Base-by-base conservation (phyloP, 106 monocot species). In the Dendrobium nobile region DNA sequence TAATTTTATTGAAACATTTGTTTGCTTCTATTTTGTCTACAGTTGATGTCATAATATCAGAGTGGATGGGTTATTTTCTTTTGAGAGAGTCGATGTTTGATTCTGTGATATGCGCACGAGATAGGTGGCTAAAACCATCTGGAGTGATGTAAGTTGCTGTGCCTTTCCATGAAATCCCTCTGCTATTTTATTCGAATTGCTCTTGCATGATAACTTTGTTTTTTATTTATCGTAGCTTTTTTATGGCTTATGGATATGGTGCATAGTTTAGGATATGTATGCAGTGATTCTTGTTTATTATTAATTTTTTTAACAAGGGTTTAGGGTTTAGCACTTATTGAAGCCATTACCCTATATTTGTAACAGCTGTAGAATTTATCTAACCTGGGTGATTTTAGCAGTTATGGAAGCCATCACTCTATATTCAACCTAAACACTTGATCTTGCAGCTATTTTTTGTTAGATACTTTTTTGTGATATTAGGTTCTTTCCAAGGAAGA, bases 41-140 rank as follows among this genome's bases (percentile, higher is more conserved):
- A 95, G 95, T 99, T 81, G 98, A 99, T 82, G 95, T 99, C 47
- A 99, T 99, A 65, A 99, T 99, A 79, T 99, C 98, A 6, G 98
- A 99, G 82, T 99, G 95, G 98, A 99, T 99, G 95, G 98, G 98
- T 0, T 99, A 99, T 77, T 99, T 99, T 86, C 92, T 99, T 18
- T 82, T 99, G 44, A 85, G 95, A 1, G 98, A 99, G 67, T 95
- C 95, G 0, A 99, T 99, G 98, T 95, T 99, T 47, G 98, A 99
- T 79, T 99, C 95, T 43, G 95, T 99, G 47, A 99, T 99, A 59
- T 99, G 98, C 81, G 98, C 95, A 7, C 88, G 95, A 13, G 95
- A 99, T 41, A 85, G 93, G 7, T 99, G 94, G 95, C 75, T 99
- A 82, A 99, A 95, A 70, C 89, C 92, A 72, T 81, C 85, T 80